Evolutionary conservation across 306 rosid species (phyloP), one percentile per base, ranked within the genome.

Genomic region (Citrullus mucosospermus): DNA sequence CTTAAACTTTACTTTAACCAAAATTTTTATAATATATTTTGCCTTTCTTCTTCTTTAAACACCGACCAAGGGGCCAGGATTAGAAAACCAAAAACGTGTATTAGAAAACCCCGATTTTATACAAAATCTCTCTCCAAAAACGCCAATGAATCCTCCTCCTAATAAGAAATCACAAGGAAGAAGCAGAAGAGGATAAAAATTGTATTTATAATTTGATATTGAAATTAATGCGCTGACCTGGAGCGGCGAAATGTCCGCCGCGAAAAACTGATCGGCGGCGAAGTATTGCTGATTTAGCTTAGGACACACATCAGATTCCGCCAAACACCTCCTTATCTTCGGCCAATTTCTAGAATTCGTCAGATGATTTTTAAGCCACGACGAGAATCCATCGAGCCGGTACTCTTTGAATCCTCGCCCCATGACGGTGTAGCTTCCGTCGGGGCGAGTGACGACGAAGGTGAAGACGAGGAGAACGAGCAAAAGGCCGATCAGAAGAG

Each of bases 201-300:
- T 11, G 8, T 15, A 38, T 16, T 1, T 43, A 55, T 6, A 32
- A 2, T 54, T 34, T 0, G 1, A 62, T 9, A 1, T 8, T 7
- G 22, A 4, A 75, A 57, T 22, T 9, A n/a, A 41, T 41, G 20
- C 44, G 75, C 65, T 78, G 76, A 83, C 99, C 99, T 95, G 97
- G 28, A 91, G 89, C 39, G 99, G 97, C 59, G 97, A 86, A 82
- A 95, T 81, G 32, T 75, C 91, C 80, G 93, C 93, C 18, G 36
- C 44, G 84, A 86, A 87, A 76, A 95, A 95, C 59, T 92, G 96
- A 78, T 92, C 89, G 17, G 96, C 85, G 9, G 90, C 81, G 79
- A 88, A 41, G 55, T 89, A 92, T 70, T 83, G 66, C 82, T 83
- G 87, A 6, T 82, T 78, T 25, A 95, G 92, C 44, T 80, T 80